These are phyloP conservation scores for Plasmodium inui DNA, from an alignment of 169 alveolate genomes.

Conservation along the genomic window DNA sequence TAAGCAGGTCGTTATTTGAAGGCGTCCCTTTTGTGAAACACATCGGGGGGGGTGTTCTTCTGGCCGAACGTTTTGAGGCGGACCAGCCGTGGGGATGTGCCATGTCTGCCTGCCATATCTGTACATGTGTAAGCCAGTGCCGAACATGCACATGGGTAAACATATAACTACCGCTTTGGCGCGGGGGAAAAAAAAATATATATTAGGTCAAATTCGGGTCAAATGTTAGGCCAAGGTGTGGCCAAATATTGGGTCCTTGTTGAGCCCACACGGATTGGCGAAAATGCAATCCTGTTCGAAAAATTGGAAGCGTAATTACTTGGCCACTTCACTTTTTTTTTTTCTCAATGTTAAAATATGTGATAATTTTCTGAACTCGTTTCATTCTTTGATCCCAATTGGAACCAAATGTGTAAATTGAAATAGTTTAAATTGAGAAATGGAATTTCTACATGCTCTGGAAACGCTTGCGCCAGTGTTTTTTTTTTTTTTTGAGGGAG, in stretches of 20 bases:
- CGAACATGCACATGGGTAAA: background rate
- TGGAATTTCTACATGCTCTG: background rate
- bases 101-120: background rate
- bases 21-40: background rate
- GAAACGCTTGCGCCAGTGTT: background rate
- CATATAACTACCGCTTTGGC: background rate
- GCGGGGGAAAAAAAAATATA: background rate
- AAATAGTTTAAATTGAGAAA: background rate
- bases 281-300: background rate
- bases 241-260: background rate
- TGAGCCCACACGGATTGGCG: background rate
- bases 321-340: background rate
- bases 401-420: background rate
- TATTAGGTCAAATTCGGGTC: background rate
- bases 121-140: background rate
- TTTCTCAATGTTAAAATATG: background rate
- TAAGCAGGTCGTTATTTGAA: background rate
- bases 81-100: background rate
- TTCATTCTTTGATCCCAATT: background rate
- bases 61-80: background rate
- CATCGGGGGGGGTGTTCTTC: background rate
- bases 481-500: background rate
- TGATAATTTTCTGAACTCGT: background rate
- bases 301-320: background rate
- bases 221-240: background rate